Percentiles rank a stretch among this genome's conserved stretches.
Evolutionary conservation across 140 eudicot genomes (phyloP).

Genomic region (Flaveria floridana): DNA sequence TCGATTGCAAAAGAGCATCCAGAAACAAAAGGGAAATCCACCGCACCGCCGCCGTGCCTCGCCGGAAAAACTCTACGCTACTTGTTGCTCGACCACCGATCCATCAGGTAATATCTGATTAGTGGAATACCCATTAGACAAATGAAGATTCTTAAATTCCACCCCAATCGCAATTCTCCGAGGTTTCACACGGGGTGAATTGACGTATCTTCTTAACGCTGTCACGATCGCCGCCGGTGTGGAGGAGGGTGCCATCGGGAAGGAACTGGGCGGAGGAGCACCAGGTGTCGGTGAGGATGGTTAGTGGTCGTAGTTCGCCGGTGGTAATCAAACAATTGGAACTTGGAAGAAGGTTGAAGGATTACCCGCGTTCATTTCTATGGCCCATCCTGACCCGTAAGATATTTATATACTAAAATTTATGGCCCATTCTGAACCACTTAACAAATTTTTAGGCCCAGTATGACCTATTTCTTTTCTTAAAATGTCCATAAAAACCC

Average conservation of each 20-base stretch:
- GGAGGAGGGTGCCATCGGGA: slow-evolving; percentile 77
- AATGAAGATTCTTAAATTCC: slow-evolving; percentile 45
- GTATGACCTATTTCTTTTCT: no score
- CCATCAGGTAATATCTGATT: slow-evolving; percentile 73
- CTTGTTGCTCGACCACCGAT: slow-evolving; percentile 52
- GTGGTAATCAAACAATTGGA: no score
- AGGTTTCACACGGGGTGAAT: slow-evolving; percentile 23
- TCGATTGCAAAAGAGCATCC: no score
- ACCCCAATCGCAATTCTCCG: slow-evolving; percentile 32
- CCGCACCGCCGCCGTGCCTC: slow-evolving; percentile 31
- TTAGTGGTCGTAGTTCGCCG: slow-evolving; percentile 46
- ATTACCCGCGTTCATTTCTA: no score
- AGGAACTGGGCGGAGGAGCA: slow-evolving; percentile 87
- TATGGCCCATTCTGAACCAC: no score
- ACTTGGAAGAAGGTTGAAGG: no score
- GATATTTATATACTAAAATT: no score
- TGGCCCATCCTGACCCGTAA: no score
- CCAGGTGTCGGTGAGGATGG: slow-evolving; percentile 78
- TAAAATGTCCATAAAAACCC: no score
- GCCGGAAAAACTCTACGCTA: slow-evolving; percentile 60
- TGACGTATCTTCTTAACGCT: slow-evolving; percentile 26
- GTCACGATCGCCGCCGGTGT: slow-evolving; percentile 68
- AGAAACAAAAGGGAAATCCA: slow-evolving; percentile 54
- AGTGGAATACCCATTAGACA: slow-evolving; percentile 63
- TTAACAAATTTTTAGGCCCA: no score